Base-by-base conservation (phyloP, 129 eudicot species). In the Pittosporum tobira region DNA sequence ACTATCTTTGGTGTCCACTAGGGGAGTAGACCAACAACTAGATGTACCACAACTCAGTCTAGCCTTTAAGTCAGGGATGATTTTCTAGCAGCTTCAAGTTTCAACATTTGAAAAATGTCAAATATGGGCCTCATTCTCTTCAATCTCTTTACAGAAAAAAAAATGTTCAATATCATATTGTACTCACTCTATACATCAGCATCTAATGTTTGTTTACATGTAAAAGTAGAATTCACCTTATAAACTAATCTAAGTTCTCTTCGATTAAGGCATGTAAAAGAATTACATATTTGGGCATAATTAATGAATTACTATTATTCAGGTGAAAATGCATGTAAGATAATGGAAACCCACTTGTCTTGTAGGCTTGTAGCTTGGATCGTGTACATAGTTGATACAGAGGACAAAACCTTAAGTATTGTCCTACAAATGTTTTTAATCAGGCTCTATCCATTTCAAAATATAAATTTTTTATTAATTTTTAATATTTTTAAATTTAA, bases 1-100 rank as follows among this genome's bases (percentile, higher is more conserved):
- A 18, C 23, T 21, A 38, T 58, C 63, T 24, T 58, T 58, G 30
- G 63, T 58, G 63, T 49, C 63, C 63, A 58, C 63, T 16, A 23
- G 31, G 63, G 49, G 22, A n/a, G 63, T 40, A 58, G 49, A 49
- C 11, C 31, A n/a, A 43, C 63, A 37, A 38, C 24, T 29, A 55
- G 27, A 29, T 31, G 27, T 30, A 30, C 13, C 22, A 29, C 30
- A 6, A 23, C 40, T 26, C 22, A 5, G n/a, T n/a, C n/a, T n/a
- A n/a, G n/a, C n/a, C n/a, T n/a, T n/a, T n/a, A n/a, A n/a, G n/a
- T n/a, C n/a, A n/a, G n/a, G 45, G 13, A 8, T 1, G n/a, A 40
- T 16, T 40, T 40, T 40, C 16, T 40, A 11, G n/a, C 45, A 40
- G 45, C 13, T 40, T 40, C 16, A 40, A 40, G 45, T 40, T 40